Evolutionary conservation across 2,329 filamentous ascomycete genomes (phyloP), one percentile per base, ranked within the genome.

Genomic region (Juglanconis sp.): DNA sequence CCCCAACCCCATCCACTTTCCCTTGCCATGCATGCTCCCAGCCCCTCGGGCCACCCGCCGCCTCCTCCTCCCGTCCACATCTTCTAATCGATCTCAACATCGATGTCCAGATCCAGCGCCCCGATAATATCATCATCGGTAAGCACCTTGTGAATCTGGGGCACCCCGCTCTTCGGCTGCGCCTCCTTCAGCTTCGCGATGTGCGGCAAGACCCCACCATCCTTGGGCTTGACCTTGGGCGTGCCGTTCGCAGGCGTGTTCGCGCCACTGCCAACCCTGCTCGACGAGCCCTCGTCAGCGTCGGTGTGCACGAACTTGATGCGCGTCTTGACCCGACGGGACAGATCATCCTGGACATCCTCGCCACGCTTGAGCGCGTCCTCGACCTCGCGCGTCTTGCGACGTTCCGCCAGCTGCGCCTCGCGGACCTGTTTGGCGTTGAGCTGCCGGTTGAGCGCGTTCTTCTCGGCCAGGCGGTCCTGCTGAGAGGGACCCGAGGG

Each of bases 51-150:
- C 17, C 17, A 24, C 17, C 17, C 17, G 17, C 17, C 17, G 17
- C 17, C 17, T 24, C 17, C 17, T 24, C 17, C 17, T 24, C 17
- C 17, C 17, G 17, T 24, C 17, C 17, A 24, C 17, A 24, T 24
- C 17, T 13, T 6, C 38, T 42, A 75, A 68, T 78, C 91, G 67
- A 96, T 91, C 66, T 96, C 92, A 68, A 96, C 87, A 67, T 98
- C 94, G 71, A 98, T 92, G 34, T 92, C 94, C 68, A 98, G 77
- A 72, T 98, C 95, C 78, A 98, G 79, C 32, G 87, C 84, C 1
- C 89, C 92, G 73, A 98, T 94, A 59, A 97, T 89, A 70, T 98
- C 95, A 70, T 98, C 95, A 64, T 96, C 93, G 79, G 90, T 89
- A 60, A 92, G 84, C 35, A 89, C 87, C 75, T 90, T 87, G 69